Evolutionary conservation across 2,329 filamentous ascomycete species (phyloP), one percentile per base, ranked within the genome.

Genomic region (Cladophialophora yegresii): DNA sequence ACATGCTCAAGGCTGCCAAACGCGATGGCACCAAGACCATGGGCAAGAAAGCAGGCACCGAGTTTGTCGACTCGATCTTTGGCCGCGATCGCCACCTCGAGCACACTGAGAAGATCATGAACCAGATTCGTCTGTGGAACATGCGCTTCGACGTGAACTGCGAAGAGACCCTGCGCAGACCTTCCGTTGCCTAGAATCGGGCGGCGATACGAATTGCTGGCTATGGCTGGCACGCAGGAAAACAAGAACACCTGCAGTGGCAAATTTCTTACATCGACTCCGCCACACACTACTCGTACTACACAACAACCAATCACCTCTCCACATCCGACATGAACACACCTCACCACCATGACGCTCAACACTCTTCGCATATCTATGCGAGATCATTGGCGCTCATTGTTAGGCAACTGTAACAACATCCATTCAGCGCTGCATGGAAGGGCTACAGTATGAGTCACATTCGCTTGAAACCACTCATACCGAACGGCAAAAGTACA

Each of bases 61-160:
- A 97, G 81, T 98, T 99, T 73, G 93, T 99, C 73, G 89, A 97
- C 76, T 93, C 92, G 58, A 91, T 99, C 72, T 98, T 98, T 73
- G 93, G 93, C 70, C 88, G 90, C 68, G 93, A 98, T 75, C 86
- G 92, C 68, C 91, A 97, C 79, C 83, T 97, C 61, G 88, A 93
- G 76, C 88, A 88, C 78, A 97, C 93, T 1, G 92, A 97, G 82
- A 91, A 90, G 78, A 87, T 97, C 78, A 98, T 98, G 92, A 87
- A 90, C 70, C 88, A 87, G 69, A 88, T 96, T 74, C 86, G 91
- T 56, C 83, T 93, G 40, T 99, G 93, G 91, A 92, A 90, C 77
- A 87, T 96, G 79, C 89, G 93, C 54, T 99, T 97, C 77, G 92
- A 97, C 74, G 91, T 91, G 77, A 97, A 98, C 82, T 96, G 92